Conservation (phyloP, 352 stramenopile species). For the Phytophthora europaea region DNA sequence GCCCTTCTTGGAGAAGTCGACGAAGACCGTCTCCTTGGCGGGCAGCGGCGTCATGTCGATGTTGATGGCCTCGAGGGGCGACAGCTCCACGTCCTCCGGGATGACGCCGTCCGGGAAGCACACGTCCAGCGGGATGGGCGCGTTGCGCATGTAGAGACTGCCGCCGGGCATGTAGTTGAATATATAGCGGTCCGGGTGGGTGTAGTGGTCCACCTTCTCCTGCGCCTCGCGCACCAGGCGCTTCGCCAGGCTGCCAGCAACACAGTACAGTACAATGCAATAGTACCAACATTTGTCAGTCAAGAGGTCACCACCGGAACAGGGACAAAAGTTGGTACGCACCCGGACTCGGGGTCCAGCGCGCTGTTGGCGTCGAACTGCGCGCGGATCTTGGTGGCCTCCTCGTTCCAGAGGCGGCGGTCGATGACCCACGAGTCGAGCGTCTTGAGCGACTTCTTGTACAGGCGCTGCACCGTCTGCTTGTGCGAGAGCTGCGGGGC, state of each 20-base stretch:
- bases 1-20: conserved; percentile 90
- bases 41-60: conserved; percentile 89
- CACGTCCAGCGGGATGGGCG: conserved; percentile 95
- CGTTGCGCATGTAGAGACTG: conserved; percentile 99
- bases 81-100: conserved; percentile 89
- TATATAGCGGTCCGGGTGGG: conserved; percentile 98
- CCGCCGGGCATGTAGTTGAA: conserved; percentile 98
- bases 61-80: conserved; percentile 87
- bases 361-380: conserved; percentile 92
- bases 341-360: conserved; percentile 73
- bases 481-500: conserved; percentile 85
- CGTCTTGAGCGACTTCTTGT: conserved; percentile 96
- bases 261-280: no score
- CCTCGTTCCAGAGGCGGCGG: conserved; percentile 96
- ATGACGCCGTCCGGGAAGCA: conserved; percentile 91
- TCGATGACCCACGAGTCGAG: conserved; percentile 96
- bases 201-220: conserved; percentile 94
- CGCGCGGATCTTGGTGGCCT: conserved; percentile 93
- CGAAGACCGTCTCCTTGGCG: conserved; percentile 79
- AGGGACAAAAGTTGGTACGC: conserved; percentile 3
- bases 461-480: conserved; percentile 93
- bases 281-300: background rate
- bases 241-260: conserved; percentile 66
- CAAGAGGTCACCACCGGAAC: conserved; percentile 44
- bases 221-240: conserved; percentile 92